Evolutionary conservation across 1,284 basidiomycete species (phyloP), one percentile per base, ranked within the genome.

Genomic region (Leccinum pachyderme): DNA sequence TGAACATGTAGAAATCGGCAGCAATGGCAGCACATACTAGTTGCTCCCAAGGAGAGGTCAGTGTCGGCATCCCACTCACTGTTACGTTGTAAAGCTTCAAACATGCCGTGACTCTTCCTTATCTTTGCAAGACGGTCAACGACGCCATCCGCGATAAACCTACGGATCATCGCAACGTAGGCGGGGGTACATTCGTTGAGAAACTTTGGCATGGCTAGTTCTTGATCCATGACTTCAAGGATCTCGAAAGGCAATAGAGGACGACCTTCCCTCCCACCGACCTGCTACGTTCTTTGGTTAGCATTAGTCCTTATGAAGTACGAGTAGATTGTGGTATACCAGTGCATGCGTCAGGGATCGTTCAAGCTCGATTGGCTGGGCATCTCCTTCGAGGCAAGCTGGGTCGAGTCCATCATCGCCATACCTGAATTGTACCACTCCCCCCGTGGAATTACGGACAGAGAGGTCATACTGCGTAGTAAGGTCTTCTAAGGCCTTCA

Each of bases 401-500:
- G 97, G 97, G 72, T 99, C 97, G 43, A 99, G 79, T 51, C 94
- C 96, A 71, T 99, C 97, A 66, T 98, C 95, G 46, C 97, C 97
- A 67, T 98, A 99, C 46, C 84, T 81, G 76, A 99, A 99, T 67
- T 99, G 97, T 3, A 99, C 96, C n/a, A 99, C 86, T 47, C 94
- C 95, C 5, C 97, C 97, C 0, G 86, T 87, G 2, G 94, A 95
- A 74, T 97, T 99, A 32, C 97, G 84, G 18, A 99, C 96, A n/a
- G 93, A 95, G 29, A 95, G 76, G 72, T 99, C 97, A 73, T 99
- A 99, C 59, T 98, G 93, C 0, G 93, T 95, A 5, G 94, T 95
- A 47, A 99, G 77, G 77, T 99, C 97, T 72, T 99, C 97, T 61
- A 99, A 75, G 2, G 97, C 96, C 73, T 99, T 99, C 97, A 99